Evolutionary conservation across 2,329 filamentous ascomycete genomes (phyloP), one percentile per base, ranked within the genome.

Genomic region (Hymenoscyphus salicellus): DNA sequence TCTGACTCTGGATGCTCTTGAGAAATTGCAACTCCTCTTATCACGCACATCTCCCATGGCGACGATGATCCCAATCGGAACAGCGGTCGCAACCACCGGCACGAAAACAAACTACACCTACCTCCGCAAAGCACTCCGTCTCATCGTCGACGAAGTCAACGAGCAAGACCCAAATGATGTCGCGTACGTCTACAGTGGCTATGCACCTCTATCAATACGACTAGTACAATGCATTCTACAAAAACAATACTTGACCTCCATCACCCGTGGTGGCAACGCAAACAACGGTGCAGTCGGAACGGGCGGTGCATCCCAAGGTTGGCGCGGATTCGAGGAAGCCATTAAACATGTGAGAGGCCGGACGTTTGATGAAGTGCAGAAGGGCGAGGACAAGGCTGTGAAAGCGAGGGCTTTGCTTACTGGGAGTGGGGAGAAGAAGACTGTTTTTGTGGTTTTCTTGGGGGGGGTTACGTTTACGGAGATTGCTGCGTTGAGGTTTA

Each of bases 401-500:
- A 93, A 94, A 72, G 94, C 94, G 17, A 84, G 93, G 63, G 89
- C 92, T 66, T 85, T 96, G 30, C 81, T 99, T 46, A 91, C 92
- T 57, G 92, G 93, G 0, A 87, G 82, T 58, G 85, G 85, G 17
- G 86, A 86, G 60, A 88, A 88, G 76, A 96, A 97, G 81, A 94
- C 91, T 0, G 89, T 96, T 0, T 91, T 97, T 74, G 89, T 99
- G n/a, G 96, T 98, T 71, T 98, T 98, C 78, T 81, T 99, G 20
- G 95, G 95, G n/a, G 96, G 95, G 1, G 91, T 99, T 63, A 97
- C 93, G 0, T 97, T 96, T 75, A 94, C 95, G 0, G 95, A 99
- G 78, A 94, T 99, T 75, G 93, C 96, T 49, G 95, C 96, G 23
- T 76, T 99, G 75, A 85, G 96, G 62, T 98, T 97, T 75, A 89